These are phyloP conservation scores for Pythium scleroteichum DNA, from an alignment of 352 stramenopile species.

Conservation along the genomic window DNA sequence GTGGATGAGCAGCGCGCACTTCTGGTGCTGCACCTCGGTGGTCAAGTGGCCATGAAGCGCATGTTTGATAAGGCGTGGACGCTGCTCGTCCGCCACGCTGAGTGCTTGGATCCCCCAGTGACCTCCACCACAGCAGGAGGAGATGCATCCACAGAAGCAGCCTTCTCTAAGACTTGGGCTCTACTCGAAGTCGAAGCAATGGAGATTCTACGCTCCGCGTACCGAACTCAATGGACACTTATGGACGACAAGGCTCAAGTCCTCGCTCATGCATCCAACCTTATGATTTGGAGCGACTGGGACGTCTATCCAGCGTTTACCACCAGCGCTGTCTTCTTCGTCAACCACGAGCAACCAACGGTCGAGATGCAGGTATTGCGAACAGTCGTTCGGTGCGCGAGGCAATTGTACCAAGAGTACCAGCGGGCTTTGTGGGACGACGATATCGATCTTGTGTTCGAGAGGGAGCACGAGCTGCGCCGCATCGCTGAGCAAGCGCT, in stretches of 20 bases:
- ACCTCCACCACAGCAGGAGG: background rate
- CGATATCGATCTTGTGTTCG: slow-evolving; percentile 47
- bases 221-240: slow-evolving; percentile 72
- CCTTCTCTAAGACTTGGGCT: slow-evolving; percentile 32
- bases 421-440: slow-evolving; percentile 79
- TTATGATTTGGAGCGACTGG: slow-evolving; percentile 82
- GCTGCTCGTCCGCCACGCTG: slow-evolving; percentile 56
- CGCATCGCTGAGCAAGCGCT: slow-evolving; percentile 52
- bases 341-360: slow-evolving; percentile 64
- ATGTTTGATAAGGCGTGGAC: slow-evolving; percentile 72
- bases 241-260: slow-evolving; percentile 44
- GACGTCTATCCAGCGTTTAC: slow-evolving; percentile 76
- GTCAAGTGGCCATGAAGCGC: slow-evolving; percentile 62
- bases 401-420: slow-evolving; percentile 74
- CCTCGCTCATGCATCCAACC: slow-evolving; percentile 65
- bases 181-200: slow-evolving; percentile 48
- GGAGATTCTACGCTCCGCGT: slow-evolving; percentile 60
- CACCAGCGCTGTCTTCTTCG: slow-evolving; percentile 46
- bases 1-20: slow-evolving; percentile 37
- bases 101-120: slow-evolving; percentile 23
- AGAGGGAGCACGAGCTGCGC: slow-evolving; percentile 30
- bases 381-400: slow-evolving; percentile 57
- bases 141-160: background rate
- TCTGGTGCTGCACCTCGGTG: slow-evolving; percentile 65
- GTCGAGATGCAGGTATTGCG: slow-evolving; percentile 79